These are phyloP conservation scores for Pythium phragmiticola DNA, from an alignment of 352 stramenopile genomes.

Conservation along the genomic window DNA sequence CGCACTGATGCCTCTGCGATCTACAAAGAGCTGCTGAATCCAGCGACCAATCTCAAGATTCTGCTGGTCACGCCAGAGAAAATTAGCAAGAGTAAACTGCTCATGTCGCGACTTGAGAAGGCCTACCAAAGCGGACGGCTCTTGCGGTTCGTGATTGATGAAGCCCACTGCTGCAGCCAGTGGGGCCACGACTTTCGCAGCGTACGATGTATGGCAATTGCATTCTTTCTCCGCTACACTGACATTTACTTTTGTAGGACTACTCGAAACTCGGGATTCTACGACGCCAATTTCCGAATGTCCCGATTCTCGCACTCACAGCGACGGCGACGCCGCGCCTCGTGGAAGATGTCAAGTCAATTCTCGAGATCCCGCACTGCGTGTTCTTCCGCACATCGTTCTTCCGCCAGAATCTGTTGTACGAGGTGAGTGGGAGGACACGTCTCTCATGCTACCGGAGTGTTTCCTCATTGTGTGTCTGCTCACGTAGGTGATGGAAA, in stretches of 20 bases:
- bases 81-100: conserved; percentile 84
- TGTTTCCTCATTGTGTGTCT: not conserved
- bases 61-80: conserved; percentile 93
- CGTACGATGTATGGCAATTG: conserved; percentile 28
- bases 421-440: conserved; percentile 54
- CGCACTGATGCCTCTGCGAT: conserved; percentile 54
- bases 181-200: conserved; percentile 86
- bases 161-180: conserved; percentile 84
- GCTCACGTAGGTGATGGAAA: conserved; percentile 39
- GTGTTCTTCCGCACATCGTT: conserved; percentile 90
- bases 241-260: conserved; percentile 43
- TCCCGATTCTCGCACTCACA: conserved; percentile 92
- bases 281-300: conserved; percentile 84
- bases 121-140: conserved; percentile 73
- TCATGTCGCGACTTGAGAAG: conserved; percentile 92
- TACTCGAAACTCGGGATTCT: conserved; percentile 93
- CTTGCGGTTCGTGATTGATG: conserved; percentile 93
- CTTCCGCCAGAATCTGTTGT: conserved; percentile 90
- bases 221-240: not conserved
- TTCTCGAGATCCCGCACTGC: conserved; percentile 70
- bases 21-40: conserved; percentile 84
- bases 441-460: too few species aligned
- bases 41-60: conserved; percentile 55
- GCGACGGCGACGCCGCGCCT: conserved; percentile 80
- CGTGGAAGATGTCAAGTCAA: conserved; percentile 69